A percentile compares a stretch with the other conserved stretches of the same genome.
Evolutionary conservation across 352 stramenopile species (phyloP).

Genomic region (Phytopythium aichiense): DNA sequence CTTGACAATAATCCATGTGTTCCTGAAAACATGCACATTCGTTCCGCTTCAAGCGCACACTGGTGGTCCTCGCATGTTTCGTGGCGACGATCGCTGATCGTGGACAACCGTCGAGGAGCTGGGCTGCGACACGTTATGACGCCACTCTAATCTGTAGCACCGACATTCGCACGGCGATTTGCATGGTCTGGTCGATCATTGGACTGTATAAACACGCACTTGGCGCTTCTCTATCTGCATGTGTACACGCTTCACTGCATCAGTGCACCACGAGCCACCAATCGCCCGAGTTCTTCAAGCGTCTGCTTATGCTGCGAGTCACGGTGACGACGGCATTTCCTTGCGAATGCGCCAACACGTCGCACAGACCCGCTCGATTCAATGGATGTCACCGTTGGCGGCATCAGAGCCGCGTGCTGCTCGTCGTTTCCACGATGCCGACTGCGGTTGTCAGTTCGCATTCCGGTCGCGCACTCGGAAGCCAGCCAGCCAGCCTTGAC

Average conservation of each 20-base stretch:
- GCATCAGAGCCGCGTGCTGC: neutral
- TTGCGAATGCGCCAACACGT: neutral
- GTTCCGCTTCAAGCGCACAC: too few relatives aligned
- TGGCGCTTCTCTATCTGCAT: constrained; percentile 1
- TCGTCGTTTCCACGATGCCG: constrained; percentile 2
- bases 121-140: neutral
- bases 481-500: neutral
- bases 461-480: neutral
- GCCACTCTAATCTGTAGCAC: neutral
- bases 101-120: neutral
- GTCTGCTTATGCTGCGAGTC: neutral
- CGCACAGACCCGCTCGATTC: constrained; percentile 1
- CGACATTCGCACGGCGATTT: neutral
- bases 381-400: neutral
- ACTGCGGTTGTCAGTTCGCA: constrained; percentile 1
- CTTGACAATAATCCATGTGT: neutral
- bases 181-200: neutral
- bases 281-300: neutral
- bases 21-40: neutral
- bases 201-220: constrained; percentile 3
- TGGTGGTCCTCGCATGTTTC: neutral
- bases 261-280: neutral
- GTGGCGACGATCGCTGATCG: neutral
- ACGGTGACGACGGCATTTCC: neutral
- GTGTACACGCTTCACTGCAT: neutral